Percentiles rank a stretch among this genome's conserved stretches.
phyloP scores from a whole-genome alignment of 2,329 filamentous ascomycete species.

The Ophiostoma ips region DNA sequence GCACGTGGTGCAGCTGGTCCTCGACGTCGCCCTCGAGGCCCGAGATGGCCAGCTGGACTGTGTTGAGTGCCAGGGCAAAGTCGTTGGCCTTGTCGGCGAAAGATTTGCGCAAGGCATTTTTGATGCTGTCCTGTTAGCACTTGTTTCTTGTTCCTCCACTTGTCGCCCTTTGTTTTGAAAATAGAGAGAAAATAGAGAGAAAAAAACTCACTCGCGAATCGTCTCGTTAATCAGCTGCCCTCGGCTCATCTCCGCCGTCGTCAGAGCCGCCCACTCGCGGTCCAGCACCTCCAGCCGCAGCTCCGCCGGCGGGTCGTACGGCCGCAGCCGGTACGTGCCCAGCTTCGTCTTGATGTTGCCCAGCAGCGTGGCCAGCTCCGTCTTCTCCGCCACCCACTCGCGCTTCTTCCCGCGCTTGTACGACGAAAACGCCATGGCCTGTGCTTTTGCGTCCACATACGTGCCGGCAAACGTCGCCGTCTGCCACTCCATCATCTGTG shows the following conservation, averaged over 20 bases:
- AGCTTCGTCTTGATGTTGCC: constrained; percentile 99
- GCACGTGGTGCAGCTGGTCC: constrained; percentile 80
- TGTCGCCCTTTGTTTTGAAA: no score
- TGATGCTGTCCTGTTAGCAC: constrained; percentile 48
- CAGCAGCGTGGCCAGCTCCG: constrained; percentile 78
- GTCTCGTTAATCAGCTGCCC: constrained; percentile 96
- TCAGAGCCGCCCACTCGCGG: constrained; percentile 63
- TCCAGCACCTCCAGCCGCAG: constrained; percentile 74
- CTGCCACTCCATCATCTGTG: constrained; percentile 64
- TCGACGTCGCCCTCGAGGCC: constrained; percentile 95
- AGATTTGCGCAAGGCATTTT: constrained; percentile 78
- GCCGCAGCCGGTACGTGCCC: constrained; percentile 79
- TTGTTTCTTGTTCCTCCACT: no score
- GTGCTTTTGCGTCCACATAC: constrained; percentile 81
- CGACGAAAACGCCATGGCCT: constrained; percentile 65
- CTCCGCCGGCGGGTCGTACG: constrained; percentile 80
- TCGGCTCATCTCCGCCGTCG: constrained; percentile 72
- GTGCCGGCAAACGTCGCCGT: constrained; percentile 76
- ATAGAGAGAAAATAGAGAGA: not conserved
- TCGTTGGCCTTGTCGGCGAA: constrained; percentile 99
- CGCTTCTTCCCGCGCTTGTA: constrained; percentile 89
- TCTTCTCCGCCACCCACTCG: constrained; percentile 95
- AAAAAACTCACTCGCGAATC: constrained; percentile 63
- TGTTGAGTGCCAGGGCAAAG: constrained; percentile 89
- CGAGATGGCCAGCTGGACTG: constrained; percentile 85